Evolutionary conservation across 169 alveolate genomes (phyloP).

Genomic region (Blepharisma undulans): DNA sequence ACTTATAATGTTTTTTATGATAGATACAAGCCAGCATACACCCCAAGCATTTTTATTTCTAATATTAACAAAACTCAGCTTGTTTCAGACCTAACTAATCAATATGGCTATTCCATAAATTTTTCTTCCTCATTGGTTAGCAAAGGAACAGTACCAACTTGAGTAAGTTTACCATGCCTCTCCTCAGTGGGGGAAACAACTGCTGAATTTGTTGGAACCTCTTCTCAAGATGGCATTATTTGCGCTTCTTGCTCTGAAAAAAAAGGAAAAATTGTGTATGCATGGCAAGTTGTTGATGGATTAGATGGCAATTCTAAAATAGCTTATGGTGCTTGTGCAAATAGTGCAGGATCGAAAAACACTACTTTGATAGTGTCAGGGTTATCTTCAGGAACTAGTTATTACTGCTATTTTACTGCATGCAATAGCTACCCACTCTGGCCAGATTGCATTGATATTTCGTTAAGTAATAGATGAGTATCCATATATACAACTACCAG

Average conservation of each 20-base stretch:
- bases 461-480: neutral
- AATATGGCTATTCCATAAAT: neutral
- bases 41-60: neutral
- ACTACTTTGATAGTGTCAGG: neutral
- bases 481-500: too few relatives aligned
- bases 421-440: conserved; percentile 16
- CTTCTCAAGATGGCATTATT: neutral
- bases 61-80: neutral
- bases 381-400: neutral
- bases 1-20: neutral
- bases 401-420: conserved; percentile 15
- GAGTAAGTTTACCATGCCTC: neutral
- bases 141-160: neutral
- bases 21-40: neutral
- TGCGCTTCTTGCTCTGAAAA: neutral
- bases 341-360: neutral
- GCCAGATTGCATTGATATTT: neutral
- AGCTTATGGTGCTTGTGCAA: neutral
- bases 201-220: neutral
- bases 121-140: neutral
- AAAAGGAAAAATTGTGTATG: neutral
- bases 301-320: neutral
- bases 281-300: neutral
- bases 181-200: neutral
- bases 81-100: neutral